phyloP scores from a whole-genome alignment of 1,284 basidiomycete species.

The Mycena sp. region DNA sequence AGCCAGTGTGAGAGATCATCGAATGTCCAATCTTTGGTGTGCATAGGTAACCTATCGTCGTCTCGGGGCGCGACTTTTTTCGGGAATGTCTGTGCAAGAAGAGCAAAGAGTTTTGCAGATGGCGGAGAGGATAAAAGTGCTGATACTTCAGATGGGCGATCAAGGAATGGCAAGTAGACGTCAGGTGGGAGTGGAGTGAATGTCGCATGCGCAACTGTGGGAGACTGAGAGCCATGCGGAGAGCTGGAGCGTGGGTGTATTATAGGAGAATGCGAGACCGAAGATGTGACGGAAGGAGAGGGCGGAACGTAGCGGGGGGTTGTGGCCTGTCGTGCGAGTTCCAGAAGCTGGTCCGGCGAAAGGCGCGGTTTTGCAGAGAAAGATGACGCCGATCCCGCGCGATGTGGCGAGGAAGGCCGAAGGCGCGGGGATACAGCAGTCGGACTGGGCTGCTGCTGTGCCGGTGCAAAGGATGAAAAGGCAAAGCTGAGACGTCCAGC shows the following conservation, averaged over 20 bases:
- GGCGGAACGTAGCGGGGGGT: conserved; percentile 49
- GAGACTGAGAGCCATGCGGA: conserved; percentile 18
- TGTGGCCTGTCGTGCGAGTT: conserved; percentile 70
- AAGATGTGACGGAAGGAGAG: conserved; percentile 34
- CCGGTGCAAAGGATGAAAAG: conserved; percentile 59
- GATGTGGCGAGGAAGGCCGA: conserved; percentile 54
- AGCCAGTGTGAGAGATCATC: conserved; percentile 68
- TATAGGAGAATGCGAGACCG: conserved; percentile 31
- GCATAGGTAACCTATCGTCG: conserved; percentile 41
- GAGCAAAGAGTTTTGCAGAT: conserved; percentile 71
- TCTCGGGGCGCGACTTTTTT: conserved; percentile 34
- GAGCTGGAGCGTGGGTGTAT: conserved; percentile 32
- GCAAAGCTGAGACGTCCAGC: conserved; percentile 68
- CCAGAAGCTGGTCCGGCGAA: conserved; percentile 72
- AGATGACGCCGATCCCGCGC: conserved; percentile 43
- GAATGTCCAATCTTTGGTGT: conserved; percentile 68
- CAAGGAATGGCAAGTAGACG: conserved; percentile 80
- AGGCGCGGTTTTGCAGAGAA: conserved; percentile 55
- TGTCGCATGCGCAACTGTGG: conserved; percentile 51
- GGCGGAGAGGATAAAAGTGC: conserved; percentile 68
- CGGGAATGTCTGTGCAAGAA: conserved; percentile 74
- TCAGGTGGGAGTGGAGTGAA: conserved; percentile 78
- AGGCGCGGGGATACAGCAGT: conserved; percentile 50
- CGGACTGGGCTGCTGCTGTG: conserved; percentile 38
- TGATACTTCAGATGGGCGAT: conserved; percentile 73